Percentiles rank a stretch among this genome's conserved stretches.
These are phyloP conservation scores for Sclerotinia subarctica DNA, from an alignment of 2,329 filamentous ascomycete genomes.

Conservation along the genomic window DNA sequence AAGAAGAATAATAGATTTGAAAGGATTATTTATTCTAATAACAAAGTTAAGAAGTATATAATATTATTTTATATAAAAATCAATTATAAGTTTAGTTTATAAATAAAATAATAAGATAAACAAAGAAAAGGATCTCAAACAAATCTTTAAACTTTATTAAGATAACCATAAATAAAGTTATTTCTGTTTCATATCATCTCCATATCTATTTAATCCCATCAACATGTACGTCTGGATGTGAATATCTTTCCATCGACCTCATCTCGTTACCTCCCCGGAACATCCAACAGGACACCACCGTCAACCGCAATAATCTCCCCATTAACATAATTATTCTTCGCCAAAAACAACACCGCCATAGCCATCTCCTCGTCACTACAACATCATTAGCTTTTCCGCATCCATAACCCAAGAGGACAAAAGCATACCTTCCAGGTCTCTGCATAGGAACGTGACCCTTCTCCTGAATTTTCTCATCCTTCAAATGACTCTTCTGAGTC, in stretches of 20 bases:
- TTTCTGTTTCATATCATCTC: not conserved
- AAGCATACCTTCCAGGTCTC: conserved; percentile 43
- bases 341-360: conserved; percentile 51
- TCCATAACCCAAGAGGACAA: no score
- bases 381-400: not conserved
- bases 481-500: conserved; percentile 48
- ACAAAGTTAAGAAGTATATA: no score
- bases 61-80: no score
- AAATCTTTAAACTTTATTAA: no score
- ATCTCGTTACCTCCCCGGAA: conserved; percentile 35
- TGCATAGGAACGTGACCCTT: conserved; percentile 50
- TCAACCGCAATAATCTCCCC: conserved; percentile 47
- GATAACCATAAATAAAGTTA: no score
- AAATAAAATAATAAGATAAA: no score
- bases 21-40: no score
- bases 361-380: conserved; percentile 49
- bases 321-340: conserved; percentile 42
- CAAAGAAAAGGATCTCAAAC: no score
- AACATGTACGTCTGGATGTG: not conserved
- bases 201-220: not conserved
- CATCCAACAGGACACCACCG: conserved; percentile 45
- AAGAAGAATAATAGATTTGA: no score
- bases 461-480: conserved; percentile 49
- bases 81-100: no score
- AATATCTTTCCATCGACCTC: not conserved